These are phyloP conservation scores for Barbarea vulgaris DNA, from an alignment of 345 rosid genomes.

Conservation along the genomic window DNA sequence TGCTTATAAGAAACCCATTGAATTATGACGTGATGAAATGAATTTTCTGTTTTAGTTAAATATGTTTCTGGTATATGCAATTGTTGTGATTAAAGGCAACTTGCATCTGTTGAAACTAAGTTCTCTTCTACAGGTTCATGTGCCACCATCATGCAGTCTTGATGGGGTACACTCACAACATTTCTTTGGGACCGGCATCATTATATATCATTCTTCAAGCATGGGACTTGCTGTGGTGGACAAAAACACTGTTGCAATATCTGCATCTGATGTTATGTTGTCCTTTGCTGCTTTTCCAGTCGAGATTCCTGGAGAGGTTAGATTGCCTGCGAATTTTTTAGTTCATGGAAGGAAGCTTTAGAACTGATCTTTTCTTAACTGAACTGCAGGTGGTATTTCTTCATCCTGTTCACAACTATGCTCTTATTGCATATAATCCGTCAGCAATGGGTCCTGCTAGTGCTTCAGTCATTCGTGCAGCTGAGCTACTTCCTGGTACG, in stretches of 20 bases:
- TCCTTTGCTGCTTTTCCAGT: constrained; percentile 96
- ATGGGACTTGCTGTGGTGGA: constrained; percentile 96
- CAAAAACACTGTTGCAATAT: constrained; percentile 82
- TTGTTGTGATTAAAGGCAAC: constrained; percentile 19
- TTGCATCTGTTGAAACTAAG: constrained; percentile 29
- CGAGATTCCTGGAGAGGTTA: constrained; percentile 98
- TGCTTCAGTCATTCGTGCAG: constrained; percentile 77
- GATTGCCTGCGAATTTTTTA: constrained; percentile 8
- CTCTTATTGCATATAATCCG: constrained; percentile 90
- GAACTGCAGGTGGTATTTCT: constrained; percentile 83
- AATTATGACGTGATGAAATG: background rate
- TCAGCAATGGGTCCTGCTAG: constrained; percentile 72
- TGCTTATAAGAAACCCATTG: constrained; percentile 11
- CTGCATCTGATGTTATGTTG: constrained; percentile 89
- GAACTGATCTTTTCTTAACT: constrained; percentile 31
- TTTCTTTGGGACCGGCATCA: constrained; percentile 88
- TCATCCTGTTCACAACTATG: constrained; percentile 96
- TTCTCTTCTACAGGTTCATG: constrained; percentile 72
- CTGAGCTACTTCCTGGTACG: constrained; percentile 88
- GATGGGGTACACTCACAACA: constrained; percentile 88
- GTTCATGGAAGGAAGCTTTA: constrained; percentile 21
- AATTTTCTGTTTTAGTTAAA: constrained; percentile 2
- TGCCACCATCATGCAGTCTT: constrained; percentile 89
- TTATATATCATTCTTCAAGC: constrained; percentile 77
- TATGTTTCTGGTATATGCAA: constrained; percentile 9